Evolutionary conservation across 495 filamentous ascomycete genomes (phyloP), one percentile per base, ranked within the genome.

Genomic region (Neurospora sp.): DNA sequence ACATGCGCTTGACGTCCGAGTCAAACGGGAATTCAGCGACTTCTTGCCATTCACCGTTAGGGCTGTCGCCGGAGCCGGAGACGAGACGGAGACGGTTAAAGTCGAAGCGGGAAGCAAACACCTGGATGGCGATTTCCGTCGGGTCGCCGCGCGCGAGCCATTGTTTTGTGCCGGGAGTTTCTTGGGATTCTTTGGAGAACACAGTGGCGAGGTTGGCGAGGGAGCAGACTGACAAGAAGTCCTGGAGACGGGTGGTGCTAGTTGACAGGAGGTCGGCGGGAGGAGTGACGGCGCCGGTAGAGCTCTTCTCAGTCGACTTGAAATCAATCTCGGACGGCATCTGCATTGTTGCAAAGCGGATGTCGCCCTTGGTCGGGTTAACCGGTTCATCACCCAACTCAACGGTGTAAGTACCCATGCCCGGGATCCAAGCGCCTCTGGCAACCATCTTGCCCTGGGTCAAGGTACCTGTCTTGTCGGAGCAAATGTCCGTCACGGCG

Each of bases 401-500:
- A 20, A 92, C 87, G 5, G 85, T 88, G 77, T 87, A 89, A 16
- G 87, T 85, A 9, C 84, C 84, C 5, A 84, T 79, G 9, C 84
- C 87, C 0, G 92, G 93, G 70, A 97, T 84, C 93, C 93, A 97
- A 3, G 89, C 92, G 74, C 91, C 90, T 69, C 90, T 88, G 4
- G 92, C 90, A 9, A 95, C 89, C 92, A 94, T 85, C 76, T 89
- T 83, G 18, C 90, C 90, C 78, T 91, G 88, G 0, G 93, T 96
- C 16, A 95, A 82, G 0, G 93, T 96, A 2, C 93, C 93, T 0
- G 93, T 96, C 78, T 96, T 96, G 80, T 96, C 93, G 8, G 90
- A 93, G 80, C 92, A 95, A 72, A 96, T 94, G 74, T 94, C 93
- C 40, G 91, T 94, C 39, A 95, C 91, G 40, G 92, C 93, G 27